These are phyloP conservation scores for Schizochytrium sp. DNA, from an alignment of 108 stramenopile species.

Conservation along the genomic window DNA sequence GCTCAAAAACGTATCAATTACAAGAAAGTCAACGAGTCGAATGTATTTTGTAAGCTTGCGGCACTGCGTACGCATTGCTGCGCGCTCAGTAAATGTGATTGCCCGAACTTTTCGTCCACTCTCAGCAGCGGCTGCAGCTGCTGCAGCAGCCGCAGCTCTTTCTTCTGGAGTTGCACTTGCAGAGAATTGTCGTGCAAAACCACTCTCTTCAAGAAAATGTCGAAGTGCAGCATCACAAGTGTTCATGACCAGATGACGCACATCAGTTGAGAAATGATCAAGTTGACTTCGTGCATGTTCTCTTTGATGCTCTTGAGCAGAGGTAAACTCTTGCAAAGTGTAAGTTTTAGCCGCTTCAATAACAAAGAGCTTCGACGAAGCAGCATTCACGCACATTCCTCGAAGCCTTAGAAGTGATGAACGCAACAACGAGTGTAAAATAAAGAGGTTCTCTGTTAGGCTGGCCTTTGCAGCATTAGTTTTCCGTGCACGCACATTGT, in stretches of 20 bases:
- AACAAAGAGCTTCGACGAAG: conserved; percentile 65
- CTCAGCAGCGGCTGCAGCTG: conserved; percentile 58
- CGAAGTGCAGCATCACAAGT: conserved; percentile 64
- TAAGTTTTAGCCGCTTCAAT: conserved; percentile 65
- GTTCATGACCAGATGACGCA: conserved; percentile 63
- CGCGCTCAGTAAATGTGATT: conserved; percentile 59
- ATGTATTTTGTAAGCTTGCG: conserved; percentile 57
- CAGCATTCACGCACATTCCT: conserved; percentile 65
- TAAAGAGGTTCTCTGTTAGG: conserved; percentile 67
- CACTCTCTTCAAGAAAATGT: conserved; percentile 22
- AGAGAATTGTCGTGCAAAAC: conserved; percentile 34
- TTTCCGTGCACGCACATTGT: conserved; percentile 65
- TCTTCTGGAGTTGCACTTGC: conserved; percentile 65
- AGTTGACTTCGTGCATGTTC: conserved; percentile 54
- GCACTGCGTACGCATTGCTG: conserved; percentile 61
- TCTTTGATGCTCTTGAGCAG: conserved; percentile 68
- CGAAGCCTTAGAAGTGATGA: conserved; percentile 67
- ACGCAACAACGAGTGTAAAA: conserved; percentile 70
- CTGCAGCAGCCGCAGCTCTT: conserved; percentile 68
- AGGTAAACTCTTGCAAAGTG: conserved; percentile 70
- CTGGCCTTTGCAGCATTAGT: conserved; percentile 62
- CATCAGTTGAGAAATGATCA: conserved; percentile 19
- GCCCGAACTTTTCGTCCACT: conserved; percentile 66
- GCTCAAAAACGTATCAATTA: conserved; percentile 20
- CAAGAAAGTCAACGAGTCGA: conserved; percentile 52